A percentile compares a stretch with the other conserved stretches of the same genome.
Evolutionary conservation across 1,139 yeast species (phyloP).

Genomic region (Nakaseomyces sp.): DNA sequence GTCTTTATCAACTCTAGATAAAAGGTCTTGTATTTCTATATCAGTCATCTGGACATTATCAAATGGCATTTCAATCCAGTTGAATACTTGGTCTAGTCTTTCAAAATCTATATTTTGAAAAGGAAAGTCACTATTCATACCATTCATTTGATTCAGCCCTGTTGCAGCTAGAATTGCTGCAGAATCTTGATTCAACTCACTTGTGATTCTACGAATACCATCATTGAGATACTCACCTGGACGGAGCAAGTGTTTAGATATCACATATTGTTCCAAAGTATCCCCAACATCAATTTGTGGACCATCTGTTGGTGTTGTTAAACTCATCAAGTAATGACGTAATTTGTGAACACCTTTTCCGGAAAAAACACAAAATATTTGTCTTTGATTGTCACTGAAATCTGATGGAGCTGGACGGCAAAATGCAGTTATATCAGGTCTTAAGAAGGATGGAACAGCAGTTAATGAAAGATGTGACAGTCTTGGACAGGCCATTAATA

Average conservation of each 20-base stretch:
- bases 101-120: conserved; percentile 30
- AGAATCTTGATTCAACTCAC: conserved; percentile 28
- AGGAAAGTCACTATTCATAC: conserved; percentile 25
- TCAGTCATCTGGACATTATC: conserved; percentile 14
- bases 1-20: conserved; percentile 22
- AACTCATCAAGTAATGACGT: conserved; percentile 49
- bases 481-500: conserved; percentile 74
- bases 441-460: conserved; percentile 80
- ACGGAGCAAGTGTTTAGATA: conserved; percentile 22
- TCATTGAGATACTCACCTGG: conserved; percentile 24
- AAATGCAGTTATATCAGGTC: conserved; percentile 75
- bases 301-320: conserved; percentile 31
- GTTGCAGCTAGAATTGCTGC: conserved; percentile 32
- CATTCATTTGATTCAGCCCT: conserved; percentile 27
- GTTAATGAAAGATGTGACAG: conserved; percentile 83
- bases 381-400: conserved; percentile 78
- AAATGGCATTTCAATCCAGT: conserved; percentile 18
- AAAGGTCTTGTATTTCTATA: conserved; percentile 19
- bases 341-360: conserved; percentile 78
- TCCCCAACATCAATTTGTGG: conserved; percentile 30
- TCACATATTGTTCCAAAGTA: conserved; percentile 26
- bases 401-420: conserved; percentile 96
- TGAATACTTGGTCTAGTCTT: conserved; percentile 26
- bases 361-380: conserved; percentile 85
- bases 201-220: conserved; percentile 25